Base-by-base conservation (phyloP, 495 filamentous ascomycete species). In the Aspergillus incahuasiensis region DNA sequence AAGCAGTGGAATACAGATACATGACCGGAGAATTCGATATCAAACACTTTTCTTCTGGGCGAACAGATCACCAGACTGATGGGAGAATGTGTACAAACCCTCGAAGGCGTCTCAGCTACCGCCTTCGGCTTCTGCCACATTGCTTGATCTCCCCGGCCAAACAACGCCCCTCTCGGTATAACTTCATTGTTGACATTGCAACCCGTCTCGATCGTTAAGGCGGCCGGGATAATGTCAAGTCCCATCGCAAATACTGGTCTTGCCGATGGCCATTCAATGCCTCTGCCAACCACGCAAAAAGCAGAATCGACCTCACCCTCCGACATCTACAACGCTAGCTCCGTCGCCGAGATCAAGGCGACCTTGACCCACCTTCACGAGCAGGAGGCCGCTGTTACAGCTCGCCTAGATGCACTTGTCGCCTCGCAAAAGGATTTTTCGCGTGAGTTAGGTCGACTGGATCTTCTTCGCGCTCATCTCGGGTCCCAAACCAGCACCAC, bases 401-500 rank as follows among this genome's bases (percentile, higher is more conserved):
- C 76, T 44, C 85, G 85, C 20, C 84, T 98, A n/a, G 79, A 89
- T 65, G 73, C 79, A 24, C 81, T 96, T 38, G 72, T 96, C 21
- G 79, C 84, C 51, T 88, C 87, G 0, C 91, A 96, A 65, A 84
- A 88, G 48, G 89, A 94, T 63, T 80, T 97, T 41, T 84, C 85
- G 7, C 87, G 90, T 51, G 86, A 95, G 58, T 75, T 98, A 52
- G 81, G 84, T 24, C 86, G 92, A n/a, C 82, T 98, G 35, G 95
- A 98, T 69, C 76, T 96, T 13, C 80, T 96, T 38, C 89, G 95
- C 48, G 91, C 91, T 18, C 85, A 90, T 56, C 83, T 97, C 25
- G 91, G 91, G 52, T 82, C 90, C 13, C 95, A 97, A 58, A 86
- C 87, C n/a, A 86, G 88, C 60, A 84, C 89, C 41, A 89, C 92